Conservation (phyloP, 1,139 yeast genomes). For the Torulaspora globosa region DNA sequence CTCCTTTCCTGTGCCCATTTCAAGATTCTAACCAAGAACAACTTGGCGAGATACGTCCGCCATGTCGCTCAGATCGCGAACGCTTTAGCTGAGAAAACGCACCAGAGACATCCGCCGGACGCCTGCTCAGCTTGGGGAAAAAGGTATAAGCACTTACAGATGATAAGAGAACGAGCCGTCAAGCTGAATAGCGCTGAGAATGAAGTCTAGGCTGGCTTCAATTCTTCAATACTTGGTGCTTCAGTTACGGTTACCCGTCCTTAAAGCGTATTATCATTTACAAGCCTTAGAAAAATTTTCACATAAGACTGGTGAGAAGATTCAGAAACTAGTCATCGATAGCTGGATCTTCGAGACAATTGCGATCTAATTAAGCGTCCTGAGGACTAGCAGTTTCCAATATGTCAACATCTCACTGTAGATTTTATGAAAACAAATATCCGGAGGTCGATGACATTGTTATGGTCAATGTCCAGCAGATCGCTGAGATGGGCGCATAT, state of each 20-base stretch:
- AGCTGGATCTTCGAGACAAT: background rate
- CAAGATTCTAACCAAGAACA: constrained; percentile 59
- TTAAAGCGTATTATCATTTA: background rate
- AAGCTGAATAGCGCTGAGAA: background rate
- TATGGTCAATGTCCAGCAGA: constrained; percentile 97
- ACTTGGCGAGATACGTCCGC: constrained; percentile 60
- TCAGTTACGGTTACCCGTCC: constrained; percentile 1
- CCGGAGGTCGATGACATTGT: constrained; percentile 99
- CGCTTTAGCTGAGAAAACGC: constrained; percentile 75
- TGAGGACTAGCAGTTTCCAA: constrained; percentile 5
- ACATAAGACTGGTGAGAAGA: background rate
- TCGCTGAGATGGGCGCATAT: constrained; percentile 97
- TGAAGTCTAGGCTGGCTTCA: background rate
- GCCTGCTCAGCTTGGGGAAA: constrained; percentile 24
- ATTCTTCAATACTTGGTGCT: background rate
- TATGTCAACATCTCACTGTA: constrained; percentile 87
- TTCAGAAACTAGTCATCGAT: background rate
- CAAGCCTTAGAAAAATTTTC: constrained; percentile 3
- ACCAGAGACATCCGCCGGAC: constrained; percentile 36
- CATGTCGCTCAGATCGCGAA: constrained; percentile 63
- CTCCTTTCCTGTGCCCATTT: constrained; percentile 72
- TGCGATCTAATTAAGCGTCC: constrained; percentile 1
- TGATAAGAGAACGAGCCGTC: constrained; percentile 11
- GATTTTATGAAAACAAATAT: constrained; percentile 96
- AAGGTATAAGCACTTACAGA: constrained; percentile 13